Base-by-base conservation (phyloP, 2,329 filamentous ascomycete species). In the Hymenoscyphus albidus region DNA sequence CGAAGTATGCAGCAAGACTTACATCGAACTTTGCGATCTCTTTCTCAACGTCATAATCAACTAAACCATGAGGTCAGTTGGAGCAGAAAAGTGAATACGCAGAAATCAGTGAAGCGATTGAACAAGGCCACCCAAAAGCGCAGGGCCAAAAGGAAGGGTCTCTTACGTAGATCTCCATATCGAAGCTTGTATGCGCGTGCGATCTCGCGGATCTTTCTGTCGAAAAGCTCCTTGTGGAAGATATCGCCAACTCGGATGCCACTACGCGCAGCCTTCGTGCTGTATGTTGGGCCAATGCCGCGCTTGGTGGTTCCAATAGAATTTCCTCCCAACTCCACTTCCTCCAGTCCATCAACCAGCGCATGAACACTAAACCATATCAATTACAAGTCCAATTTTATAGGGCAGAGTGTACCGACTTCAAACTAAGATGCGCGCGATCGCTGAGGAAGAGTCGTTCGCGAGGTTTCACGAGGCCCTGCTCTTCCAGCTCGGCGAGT, bases 341-440 rank as follows among this genome's bases (percentile, higher is more conserved):
- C 86, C 74, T 89, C 87, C 6, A 91, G 80, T 3, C 89, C 88
- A 70, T 92, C 90, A 14, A 90, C 87, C 66, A 85, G 79, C 64
- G 84, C 81, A 75, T 90, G 88, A 42, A 91, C 77, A 35, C 55
- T 57, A 54, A 12, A 35, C n/a, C 22, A 14, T 51, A 38, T 61
- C 40, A 61, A 27, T 35, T 40, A 22, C 14, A 10, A 10, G 54
- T 54, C 16, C 44, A 18, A 54, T 27, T 27, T 27, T 27, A 57
- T 12, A 38, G 16, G 5, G 35, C 6, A 61, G 12, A 12, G 13
- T n/a, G 4, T 27, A 62, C 59, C 56, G n/a, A 62, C 59, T 62
- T 63, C 62, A 55, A 59, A 44, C 56, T 58, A 31, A 63, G 59
- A 31, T 63, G 62, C 13, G 56, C 57, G 32, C 62, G 42, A 44